These are phyloP conservation scores for Penicillium sp. DNA, from an alignment of 2,329 filamentous ascomycete genomes.

Conservation along the genomic window DNA sequence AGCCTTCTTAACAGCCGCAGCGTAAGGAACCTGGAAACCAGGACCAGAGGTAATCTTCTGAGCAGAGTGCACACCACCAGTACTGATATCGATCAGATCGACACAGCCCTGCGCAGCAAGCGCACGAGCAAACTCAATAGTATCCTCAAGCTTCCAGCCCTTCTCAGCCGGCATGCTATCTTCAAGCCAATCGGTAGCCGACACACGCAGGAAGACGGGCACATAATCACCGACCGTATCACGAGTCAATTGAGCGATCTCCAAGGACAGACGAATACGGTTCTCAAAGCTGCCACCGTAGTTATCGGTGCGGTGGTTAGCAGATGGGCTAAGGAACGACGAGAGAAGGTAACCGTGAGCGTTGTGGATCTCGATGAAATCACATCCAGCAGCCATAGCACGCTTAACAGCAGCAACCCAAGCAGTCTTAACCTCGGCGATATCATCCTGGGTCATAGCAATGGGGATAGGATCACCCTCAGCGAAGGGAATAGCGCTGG, in stretches of 20 bases:
- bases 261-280: conserved; percentile 64
- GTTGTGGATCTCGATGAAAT: conserved; percentile 75
- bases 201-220: conserved; percentile 71
- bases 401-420: conserved; percentile 60
- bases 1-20: conserved; percentile 67
- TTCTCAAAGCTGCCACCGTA: conserved; percentile 59
- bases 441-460: conserved; percentile 68
- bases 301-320: conserved; percentile 64
- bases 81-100: conserved; percentile 80
- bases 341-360: conserved; percentile 77
- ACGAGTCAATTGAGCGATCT: conserved; percentile 63
- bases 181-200: conserved; percentile 73
- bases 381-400: conserved; percentile 68
- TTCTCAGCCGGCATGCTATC: conserved; percentile 57
- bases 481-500: conserved; percentile 62
- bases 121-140: conserved; percentile 60
- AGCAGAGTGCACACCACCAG: conserved; percentile 64
- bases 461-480: conserved; percentile 61
- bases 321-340: conserved; percentile 64
- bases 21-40: conserved; percentile 72
- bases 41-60: conserved; percentile 50
- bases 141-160: conserved; percentile 67
- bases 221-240: conserved; percentile 62
- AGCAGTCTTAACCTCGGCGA: conserved; percentile 61
- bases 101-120: conserved; percentile 68